Percentiles rank a stretch among this genome's conserved stretches.
phyloP scores from a whole-genome alignment of 768 basidiomycete species.

The Xerocomus spinulosus region DNA sequence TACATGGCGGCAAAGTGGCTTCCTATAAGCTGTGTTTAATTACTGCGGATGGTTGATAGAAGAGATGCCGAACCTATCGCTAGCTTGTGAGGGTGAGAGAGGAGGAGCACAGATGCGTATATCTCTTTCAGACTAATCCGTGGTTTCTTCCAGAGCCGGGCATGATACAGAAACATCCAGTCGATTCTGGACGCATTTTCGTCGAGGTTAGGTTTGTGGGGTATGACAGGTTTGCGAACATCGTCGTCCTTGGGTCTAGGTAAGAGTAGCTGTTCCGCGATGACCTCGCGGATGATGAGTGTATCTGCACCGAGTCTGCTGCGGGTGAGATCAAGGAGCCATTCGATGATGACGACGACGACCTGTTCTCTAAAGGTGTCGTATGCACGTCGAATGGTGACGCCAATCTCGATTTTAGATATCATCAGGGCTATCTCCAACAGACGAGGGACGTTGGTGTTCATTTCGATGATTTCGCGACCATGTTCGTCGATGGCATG shows the following conservation, averaged over 20 bases:
- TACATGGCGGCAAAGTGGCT: slow-evolving; percentile 84
- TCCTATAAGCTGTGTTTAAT: slow-evolving; percentile 41
- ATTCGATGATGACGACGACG: slow-evolving; percentile 77
- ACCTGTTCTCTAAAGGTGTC: slow-evolving; percentile 90
- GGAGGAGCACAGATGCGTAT: slow-evolving; percentile 67
- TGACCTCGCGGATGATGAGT: slow-evolving; percentile 63
- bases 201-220: slow-evolving; percentile 35
- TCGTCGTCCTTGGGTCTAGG: slow-evolving; percentile 53
- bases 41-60: background rate
- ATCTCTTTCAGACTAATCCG: slow-evolving; percentile 78
- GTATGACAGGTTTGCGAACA: slow-evolving; percentile 35
- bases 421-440: slow-evolving; percentile 78
- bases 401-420: slow-evolving; percentile 84
- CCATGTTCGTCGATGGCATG: slow-evolving; percentile 73
- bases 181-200: slow-evolving; percentile 60
- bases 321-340: slow-evolving; percentile 77
- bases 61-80: slow-evolving; percentile 59
- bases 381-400: slow-evolving; percentile 81
- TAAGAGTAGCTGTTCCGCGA: slow-evolving; percentile 64
- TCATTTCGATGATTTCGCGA: slow-evolving; percentile 79
- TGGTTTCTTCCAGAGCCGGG: slow-evolving; percentile 81
- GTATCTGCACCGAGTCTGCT: slow-evolving; percentile 65
- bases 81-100: slow-evolving; percentile 71
- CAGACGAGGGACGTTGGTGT: slow-evolving; percentile 45
- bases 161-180: slow-evolving; percentile 76